A percentile compares a stretch with the other conserved stretches of the same genome.
Evolutionary conservation across 139 green algal genomes (phyloP).

Genomic region (Micractinium sp.): DNA sequence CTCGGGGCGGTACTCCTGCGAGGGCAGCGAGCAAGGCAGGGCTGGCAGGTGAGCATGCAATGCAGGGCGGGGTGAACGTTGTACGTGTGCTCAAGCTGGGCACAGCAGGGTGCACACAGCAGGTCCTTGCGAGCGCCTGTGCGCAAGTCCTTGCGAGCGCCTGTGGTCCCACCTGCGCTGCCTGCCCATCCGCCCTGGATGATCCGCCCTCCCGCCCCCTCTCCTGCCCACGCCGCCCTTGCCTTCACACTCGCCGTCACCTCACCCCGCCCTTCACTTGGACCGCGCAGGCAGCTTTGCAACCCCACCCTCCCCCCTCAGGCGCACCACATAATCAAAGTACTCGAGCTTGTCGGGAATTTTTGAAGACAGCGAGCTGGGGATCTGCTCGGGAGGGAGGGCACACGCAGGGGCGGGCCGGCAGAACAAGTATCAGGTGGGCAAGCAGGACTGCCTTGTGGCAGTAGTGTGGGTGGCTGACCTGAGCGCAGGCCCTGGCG

Average conservation of each 20-base stretch:
- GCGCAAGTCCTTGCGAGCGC: too few relatives aligned
- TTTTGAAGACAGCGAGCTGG: background rate
- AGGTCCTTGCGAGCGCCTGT: too few relatives aligned
- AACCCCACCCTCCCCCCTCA: background rate
- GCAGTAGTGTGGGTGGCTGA: too few relatives aligned
- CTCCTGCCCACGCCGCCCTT: too few relatives aligned
- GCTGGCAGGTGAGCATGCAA: background rate
- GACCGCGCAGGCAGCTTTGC: background rate
- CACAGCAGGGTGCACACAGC: background rate
- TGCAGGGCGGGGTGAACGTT: background rate
- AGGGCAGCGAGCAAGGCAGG: background rate
- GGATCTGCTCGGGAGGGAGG: background rate
- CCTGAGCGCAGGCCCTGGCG: too few relatives aligned
- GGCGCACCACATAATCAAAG: background rate
- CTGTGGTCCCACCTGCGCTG: background rate
- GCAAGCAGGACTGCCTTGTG: too few relatives aligned
- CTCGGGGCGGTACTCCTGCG: background rate
- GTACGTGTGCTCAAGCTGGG: background rate
- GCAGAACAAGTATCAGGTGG: background rate
- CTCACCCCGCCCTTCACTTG: background rate
- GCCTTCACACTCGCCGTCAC: too few relatives aligned
- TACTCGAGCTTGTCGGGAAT: slow-evolving; percentile 12
- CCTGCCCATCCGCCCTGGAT: too few relatives aligned
- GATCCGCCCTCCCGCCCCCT: too few relatives aligned
- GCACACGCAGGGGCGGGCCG: background rate